Evolutionary conservation across 345 rosid species (phyloP).

Genomic region (Linum usitatissimum): DNA sequence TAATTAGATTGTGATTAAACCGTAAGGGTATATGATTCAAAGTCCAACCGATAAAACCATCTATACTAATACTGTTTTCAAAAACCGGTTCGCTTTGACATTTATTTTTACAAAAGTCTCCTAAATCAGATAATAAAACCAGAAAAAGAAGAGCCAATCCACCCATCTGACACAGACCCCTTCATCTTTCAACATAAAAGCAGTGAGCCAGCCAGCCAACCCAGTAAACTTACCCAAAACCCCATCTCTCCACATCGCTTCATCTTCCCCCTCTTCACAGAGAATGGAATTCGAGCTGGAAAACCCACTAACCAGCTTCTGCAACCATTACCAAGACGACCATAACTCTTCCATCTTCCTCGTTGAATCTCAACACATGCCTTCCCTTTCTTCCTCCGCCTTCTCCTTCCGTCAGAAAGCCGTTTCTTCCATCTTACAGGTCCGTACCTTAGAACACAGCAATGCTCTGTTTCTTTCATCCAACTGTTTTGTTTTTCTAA

Average conservation of each 20-base stretch:
- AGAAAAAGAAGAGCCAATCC: neutral
- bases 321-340: slow-evolving; percentile 8
- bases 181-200: neutral
- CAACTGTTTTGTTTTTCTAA: neutral
- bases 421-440: slow-evolving; percentile 42
- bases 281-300: slow-evolving; percentile 81
- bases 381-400: slow-evolving; percentile 23
- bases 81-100: too few relatives aligned
- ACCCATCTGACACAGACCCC: neutral
- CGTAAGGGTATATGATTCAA: too few relatives aligned
- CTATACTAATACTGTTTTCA: too few relatives aligned
- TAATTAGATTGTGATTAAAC: too few relatives aligned
- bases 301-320: slow-evolving; percentile 38
- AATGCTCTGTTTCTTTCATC: neutral
- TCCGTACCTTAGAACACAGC: slow-evolving; percentile 2
- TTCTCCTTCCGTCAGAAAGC: slow-evolving; percentile 34
- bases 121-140: too few relatives aligned
- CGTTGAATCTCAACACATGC: slow-evolving; percentile 60
- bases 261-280: too few relatives aligned
- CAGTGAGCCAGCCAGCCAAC: neutral
- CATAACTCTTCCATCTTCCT: slow-evolving; percentile 24
- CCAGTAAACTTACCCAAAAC: too few relatives aligned
- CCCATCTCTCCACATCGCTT: too few relatives aligned
- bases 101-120: too few relatives aligned
- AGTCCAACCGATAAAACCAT: too few relatives aligned